Base-by-base conservation (phyloP, 2,329 filamentous ascomycete species). In the Alternaria gaisen region DNA sequence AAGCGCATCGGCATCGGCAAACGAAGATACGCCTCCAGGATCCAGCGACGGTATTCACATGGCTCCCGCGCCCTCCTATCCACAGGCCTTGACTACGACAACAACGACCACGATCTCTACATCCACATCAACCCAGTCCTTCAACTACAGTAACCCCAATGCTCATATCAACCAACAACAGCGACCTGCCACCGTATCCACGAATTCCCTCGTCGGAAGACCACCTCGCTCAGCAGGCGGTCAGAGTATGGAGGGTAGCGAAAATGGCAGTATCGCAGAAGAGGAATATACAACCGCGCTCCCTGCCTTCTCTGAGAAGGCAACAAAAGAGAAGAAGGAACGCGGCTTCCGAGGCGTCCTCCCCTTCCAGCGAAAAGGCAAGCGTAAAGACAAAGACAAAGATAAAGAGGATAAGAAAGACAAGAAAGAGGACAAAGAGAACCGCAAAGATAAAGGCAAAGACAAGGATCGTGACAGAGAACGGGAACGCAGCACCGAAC, bases 291-390 rank as follows among this genome's bases (percentile, higher is more conserved):
- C 77, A 1, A 80, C 77, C 1, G 77, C 77, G 0, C 64, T 80
- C 2, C 77, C 77, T 1, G 68, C 70, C 9, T 77, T 79, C 54
- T 74, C 74, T 11, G 69, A 72, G 20, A 74, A 75, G 40, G 53
- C 74, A n/a, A 60, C 58, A 18, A 77, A 77, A 43, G 72, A 77
- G 22, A 74, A 73, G n/a, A 78, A 72, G 40, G 73, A 80, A 61
- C 76, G 80, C 38, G 74, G 80, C 6, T 68, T 81, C 50, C 73
- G 78, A 9, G 76, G 74, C 5, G 75, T 82, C 6, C 61, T 79
- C 8, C 76, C 74, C 2, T 78, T 78, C 58, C 70, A 73, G 60
- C 74, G 75, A 6, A 78, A 77, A 61, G 72, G 75, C 30, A 78
- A 76, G 44, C 71, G 72, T 43, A 71, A 69, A 50, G 69, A 73